Conservation (phyloP, 768 basidiomycete genomes). For the Phlegmacium glaucopus region DNA sequence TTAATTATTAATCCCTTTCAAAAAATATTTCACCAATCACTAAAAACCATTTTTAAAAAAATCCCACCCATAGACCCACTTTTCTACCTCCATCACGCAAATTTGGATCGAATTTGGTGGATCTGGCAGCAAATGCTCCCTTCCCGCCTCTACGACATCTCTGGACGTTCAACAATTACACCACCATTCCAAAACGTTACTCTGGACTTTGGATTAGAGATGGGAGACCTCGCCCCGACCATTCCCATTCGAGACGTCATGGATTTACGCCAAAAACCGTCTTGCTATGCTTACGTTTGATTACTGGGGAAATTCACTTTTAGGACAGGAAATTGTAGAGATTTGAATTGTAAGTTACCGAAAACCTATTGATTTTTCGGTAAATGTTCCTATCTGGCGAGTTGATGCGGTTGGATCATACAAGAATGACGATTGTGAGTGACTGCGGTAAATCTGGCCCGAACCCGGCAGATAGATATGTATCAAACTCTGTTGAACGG, state of each 20-base stretch:
- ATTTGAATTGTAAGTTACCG: no score
- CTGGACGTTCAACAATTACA: constrained; percentile 24
- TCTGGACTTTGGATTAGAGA: constrained; percentile 25
- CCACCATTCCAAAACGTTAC: constrained; percentile 31
- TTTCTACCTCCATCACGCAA: constrained; percentile 38
- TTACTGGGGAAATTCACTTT: no score
- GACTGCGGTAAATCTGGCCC: no score
- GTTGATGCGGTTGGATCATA: no score
- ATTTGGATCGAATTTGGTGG: constrained; percentile 40
- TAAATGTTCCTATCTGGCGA: no score
- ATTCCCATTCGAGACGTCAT: constrained; percentile 28
- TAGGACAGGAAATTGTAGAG: no score
- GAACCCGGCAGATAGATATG: no score
- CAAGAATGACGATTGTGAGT: no score
- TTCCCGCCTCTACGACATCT: constrained; percentile 29
- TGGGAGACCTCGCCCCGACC: constrained; percentile 21
- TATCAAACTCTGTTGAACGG: no score
- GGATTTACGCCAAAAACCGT: constrained; percentile 22
- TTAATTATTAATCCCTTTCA: no score
- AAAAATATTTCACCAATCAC: background rate
- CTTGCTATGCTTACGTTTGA: constrained; percentile 29
- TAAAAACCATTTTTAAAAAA: background rate
- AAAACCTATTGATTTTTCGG: no score
- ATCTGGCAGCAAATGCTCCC: constrained; percentile 29
- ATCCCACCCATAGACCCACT: constrained; percentile 27